Percentiles rank a stretch among this genome's conserved stretches.
Evolutionary conservation across 495 filamentous ascomycete genomes (phyloP).

Genomic region (Hypoxylon trugodes): DNA sequence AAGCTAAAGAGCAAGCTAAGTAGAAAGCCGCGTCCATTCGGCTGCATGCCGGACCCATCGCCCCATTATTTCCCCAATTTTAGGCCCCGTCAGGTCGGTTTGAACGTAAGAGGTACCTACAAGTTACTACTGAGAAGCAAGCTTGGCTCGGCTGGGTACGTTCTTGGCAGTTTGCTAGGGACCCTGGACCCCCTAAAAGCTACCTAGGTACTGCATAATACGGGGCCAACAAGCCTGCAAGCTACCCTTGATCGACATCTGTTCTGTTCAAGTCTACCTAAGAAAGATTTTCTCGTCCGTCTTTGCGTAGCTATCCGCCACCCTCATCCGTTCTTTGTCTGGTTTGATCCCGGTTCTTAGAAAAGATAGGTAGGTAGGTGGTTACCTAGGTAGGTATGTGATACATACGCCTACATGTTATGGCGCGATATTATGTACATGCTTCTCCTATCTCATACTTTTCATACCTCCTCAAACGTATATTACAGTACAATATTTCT

Average conservation of each 20-base stretch:
- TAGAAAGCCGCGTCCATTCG: constrained; percentile 22
- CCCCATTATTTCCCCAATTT: constrained; percentile 19
- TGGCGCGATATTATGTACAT: not conserved
- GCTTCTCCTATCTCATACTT: too few species aligned
- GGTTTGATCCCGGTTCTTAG: not conserved
- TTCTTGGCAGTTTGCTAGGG: constrained; percentile 27
- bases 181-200: not conserved
- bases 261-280: constrained; percentile 7
- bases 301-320: constrained; percentile 22
- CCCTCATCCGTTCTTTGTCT: not conserved
- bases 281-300: too few species aligned
- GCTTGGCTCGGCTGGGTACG: constrained; percentile 12
- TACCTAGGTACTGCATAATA: constrained; percentile 9
- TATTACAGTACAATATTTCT: too few species aligned
- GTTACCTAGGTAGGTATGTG: too few species aligned
- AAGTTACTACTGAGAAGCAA: too few species aligned
- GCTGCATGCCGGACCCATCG: constrained; percentile 36
- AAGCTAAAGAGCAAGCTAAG: constrained; percentile 18
- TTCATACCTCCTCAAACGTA: too few species aligned
- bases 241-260: constrained; percentile 33
- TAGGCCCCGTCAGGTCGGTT: constrained; percentile 37
- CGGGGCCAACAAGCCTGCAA: constrained; percentile 7
- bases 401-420: not conserved
- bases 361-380: not conserved
- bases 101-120: too few species aligned